Percentiles rank a stretch among this genome's conserved stretches.
These are phyloP conservation scores for Emericellopsis atlantica DNA, from an alignment of 2,329 filamentous ascomycete genomes.

Conservation along the genomic window DNA sequence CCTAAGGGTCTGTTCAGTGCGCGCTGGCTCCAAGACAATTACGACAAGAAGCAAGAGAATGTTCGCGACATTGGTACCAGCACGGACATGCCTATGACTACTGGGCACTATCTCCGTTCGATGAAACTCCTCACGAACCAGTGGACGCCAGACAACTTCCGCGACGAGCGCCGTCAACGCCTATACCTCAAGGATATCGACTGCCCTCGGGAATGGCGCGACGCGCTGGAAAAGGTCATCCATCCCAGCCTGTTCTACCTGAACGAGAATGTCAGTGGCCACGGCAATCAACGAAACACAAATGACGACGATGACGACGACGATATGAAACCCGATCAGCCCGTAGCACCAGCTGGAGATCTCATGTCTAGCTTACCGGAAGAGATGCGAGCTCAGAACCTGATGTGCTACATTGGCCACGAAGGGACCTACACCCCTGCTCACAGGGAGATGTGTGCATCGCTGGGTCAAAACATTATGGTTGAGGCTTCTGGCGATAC, in stretches of 20 bases:
- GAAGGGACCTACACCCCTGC: conserved; percentile 95
- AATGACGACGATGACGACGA: conserved; percentile 16
- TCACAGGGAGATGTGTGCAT: conserved; percentile 96
- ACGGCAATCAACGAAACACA: not conserved
- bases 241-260: conserved; percentile 80
- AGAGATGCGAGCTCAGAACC: conserved; percentile 84
- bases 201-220: conserved; percentile 76
- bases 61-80: conserved; percentile 69
- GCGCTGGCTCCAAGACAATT: conserved; percentile 67
- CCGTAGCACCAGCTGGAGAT: conserved; percentile 66
- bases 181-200: conserved; percentile 97
- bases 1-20: conserved; percentile 68
- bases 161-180: conserved; percentile 67
- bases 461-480: conserved; percentile 95
- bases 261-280: conserved; percentile 54
- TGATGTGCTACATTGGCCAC: conserved; percentile 97
- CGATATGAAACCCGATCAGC: conserved; percentile 35
- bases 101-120: conserved; percentile 80
- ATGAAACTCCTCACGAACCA: conserved; percentile 77
- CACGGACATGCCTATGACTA: conserved; percentile 69
- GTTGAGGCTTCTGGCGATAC: conserved; percentile 66
- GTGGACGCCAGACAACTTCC: conserved; percentile 63
- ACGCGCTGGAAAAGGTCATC: conserved; percentile 64
- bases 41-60: conserved; percentile 72
- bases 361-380: conserved; percentile 85